Base-by-base conservation (phyloP, 2,329 filamentous ascomycete species). In the Clonostachys byssicola region DNA sequence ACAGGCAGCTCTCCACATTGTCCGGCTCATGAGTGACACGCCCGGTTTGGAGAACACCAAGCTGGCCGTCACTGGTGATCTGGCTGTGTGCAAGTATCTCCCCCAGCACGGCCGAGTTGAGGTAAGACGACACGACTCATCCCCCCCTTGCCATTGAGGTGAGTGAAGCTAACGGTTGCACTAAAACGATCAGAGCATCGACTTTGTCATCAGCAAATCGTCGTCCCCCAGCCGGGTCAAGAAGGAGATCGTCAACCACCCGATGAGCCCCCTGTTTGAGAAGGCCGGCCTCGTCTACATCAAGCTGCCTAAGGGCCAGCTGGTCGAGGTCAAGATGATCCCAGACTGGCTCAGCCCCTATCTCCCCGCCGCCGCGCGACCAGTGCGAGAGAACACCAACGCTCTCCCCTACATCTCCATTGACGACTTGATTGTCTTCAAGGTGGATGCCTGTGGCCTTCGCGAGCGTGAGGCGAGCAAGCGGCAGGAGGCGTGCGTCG, bases 1-100 rank as follows among this genome's bases (percentile, higher is more conserved):
- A 74, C 3, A 96, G 78, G 60, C 91, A 85, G 58, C 87, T 85
- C 67, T 96, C 89, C 12, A 96, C 90, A 64, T 92, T 88, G 47
- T 92, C 87, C 5, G 92, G 94, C 67, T 96, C 90, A 74, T 96
- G 89, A 49, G 54, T 34, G 54, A 60, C 46, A 60, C 50, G 44
- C 54, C 52, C 13, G 58, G 58, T 7, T 36, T 60, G 20, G 58
- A 60, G 44, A 60, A 58, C 48, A 60, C 58, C 40, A 51, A 49
- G n/a, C 50, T 60, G 16, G 58, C 56, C n/a, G 50, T 60, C 16
- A 50, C 57, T 40, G 58, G 58, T 6, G 58, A 60, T 40, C 20
- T 60, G 46, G 56, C 58, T 7, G 51, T 60, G 23, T 50, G 51
- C 45, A 58, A 60, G 45, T 60, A 60, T 44, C 34, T 60, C 51